Evolutionary conservation across 495 filamentous ascomycete species (phyloP).

Genomic region (Aspergillus hancockii): DNA sequence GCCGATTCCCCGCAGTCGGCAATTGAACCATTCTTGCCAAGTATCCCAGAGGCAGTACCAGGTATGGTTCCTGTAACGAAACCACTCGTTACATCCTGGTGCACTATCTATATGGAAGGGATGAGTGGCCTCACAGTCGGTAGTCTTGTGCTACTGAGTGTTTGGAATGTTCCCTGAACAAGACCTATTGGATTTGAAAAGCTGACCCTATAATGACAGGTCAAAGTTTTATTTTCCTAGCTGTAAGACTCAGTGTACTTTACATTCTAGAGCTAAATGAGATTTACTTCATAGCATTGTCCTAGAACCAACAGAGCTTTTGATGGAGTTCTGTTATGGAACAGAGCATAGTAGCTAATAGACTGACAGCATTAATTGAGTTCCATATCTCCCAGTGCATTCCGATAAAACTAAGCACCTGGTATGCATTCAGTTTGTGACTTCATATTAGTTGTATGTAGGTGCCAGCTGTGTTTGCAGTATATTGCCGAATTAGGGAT

Average conservation of each 20-base stretch:
- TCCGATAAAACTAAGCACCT: too few species aligned
- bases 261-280: too few species aligned
- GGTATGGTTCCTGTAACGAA: conserved; percentile 11
- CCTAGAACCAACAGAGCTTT: too few species aligned
- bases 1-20: conserved; percentile 32
- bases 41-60: conserved; percentile 2
- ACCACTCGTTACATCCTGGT: neutral
- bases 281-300: too few species aligned
- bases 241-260: too few species aligned
- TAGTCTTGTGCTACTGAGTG: neutral
- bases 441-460: neutral
- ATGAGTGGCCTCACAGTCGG: neutral
- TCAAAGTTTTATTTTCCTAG: neutral
- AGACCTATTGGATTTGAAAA: neutral
- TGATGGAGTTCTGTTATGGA: too few species aligned
- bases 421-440: too few species aligned
- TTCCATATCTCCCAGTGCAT: neutral
- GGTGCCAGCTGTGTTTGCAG: neutral
- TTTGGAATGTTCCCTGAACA: neutral
- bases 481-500: neutral
- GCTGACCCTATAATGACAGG: neutral
- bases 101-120: conserved; percentile 5
- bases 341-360: too few species aligned
- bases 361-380: neutral
- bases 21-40: conserved; percentile 24